Evolutionary conservation across 129 eudicot species (phyloP).

Genomic region (Saussurea involucrata): DNA sequence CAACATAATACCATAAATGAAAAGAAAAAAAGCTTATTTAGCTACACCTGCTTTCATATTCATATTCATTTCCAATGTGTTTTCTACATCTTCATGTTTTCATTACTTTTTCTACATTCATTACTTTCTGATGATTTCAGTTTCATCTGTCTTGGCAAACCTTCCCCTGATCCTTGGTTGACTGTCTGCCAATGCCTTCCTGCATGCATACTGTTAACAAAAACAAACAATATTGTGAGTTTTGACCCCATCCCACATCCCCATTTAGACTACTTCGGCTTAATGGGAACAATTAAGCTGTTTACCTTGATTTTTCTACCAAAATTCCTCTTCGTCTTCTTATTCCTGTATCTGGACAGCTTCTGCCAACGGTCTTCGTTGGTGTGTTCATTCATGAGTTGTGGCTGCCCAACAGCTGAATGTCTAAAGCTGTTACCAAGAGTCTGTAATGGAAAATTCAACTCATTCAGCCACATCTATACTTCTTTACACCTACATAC

Average conservation of each 20-base stretch:
- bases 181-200: conserved; percentile 42
- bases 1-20: conserved; percentile 10
- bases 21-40: conserved; percentile 24
- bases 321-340: conserved; percentile 84
- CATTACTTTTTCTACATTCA: conserved; percentile 20
- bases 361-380: conserved; percentile 62
- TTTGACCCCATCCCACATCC: not conserved
- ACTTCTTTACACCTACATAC: too few relatives aligned
- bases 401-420: conserved; percentile 16
- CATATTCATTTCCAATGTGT: not conserved
- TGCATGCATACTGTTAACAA: conserved; percentile 38
- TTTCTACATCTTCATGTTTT: not conserved
- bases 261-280: not conserved
- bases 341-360: conserved; percentile 90
- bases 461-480: not conserved
- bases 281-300: not conserved
- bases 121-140: conserved; percentile 20
- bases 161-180: conserved; percentile 45
- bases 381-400: conserved; percentile 20
- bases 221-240: not conserved
- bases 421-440: conserved; percentile 12
- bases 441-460: conserved; percentile 25
- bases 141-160: conserved; percentile 38
- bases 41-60: conserved; percentile 19
- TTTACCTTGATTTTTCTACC: conserved; percentile 91